A percentile compares a stretch with the other conserved stretches of the same genome.
Conservation (phyloP, 257 asterid species). For the Lithospermum erythrorhizon region DNA sequence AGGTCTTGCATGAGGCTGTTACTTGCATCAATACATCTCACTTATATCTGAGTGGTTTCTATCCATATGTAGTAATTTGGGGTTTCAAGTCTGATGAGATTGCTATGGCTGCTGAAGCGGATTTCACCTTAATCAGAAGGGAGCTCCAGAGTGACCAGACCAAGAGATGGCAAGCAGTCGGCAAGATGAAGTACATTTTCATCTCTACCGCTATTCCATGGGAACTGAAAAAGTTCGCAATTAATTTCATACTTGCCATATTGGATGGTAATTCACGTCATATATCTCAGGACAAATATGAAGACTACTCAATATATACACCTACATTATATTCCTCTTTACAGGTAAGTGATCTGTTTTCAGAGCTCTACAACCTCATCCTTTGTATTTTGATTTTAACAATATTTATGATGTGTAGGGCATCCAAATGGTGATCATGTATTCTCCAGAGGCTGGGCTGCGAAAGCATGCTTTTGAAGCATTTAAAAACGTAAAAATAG, state of each 20-base stretch:
- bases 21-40: constrained; percentile 11
- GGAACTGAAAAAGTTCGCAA: constrained; percentile 51
- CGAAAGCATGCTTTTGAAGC: constrained; percentile 60
- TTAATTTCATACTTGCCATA: constrained; percentile 46
- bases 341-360: constrained; percentile 39
- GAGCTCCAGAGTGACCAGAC: constrained; percentile 58
- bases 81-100: constrained; percentile 51
- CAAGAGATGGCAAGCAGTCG: constrained; percentile 73
- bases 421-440: constrained; percentile 59
- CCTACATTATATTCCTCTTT: constrained; percentile 49
- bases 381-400: background rate
- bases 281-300: constrained; percentile 18
- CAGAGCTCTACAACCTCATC: background rate
- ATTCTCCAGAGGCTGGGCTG: constrained; percentile 47
- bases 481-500: constrained; percentile 43
- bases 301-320: constrained; percentile 35
- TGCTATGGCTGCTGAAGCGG: constrained; percentile 53
- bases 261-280: constrained; percentile 39
- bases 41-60: constrained; percentile 7
- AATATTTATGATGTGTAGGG: constrained; percentile 38
- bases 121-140: constrained; percentile 31
- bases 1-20: constrained; percentile 9
- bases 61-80: constrained; percentile 66
- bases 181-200: constrained; percentile 55
- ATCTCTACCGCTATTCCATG: constrained; percentile 37